Percentiles rank a stretch among this genome's conserved stretches.
These are phyloP conservation scores for Pseudocercospora crystallina DNA, from an alignment of 2,329 filamentous ascomycete species.

Conservation along the genomic window DNA sequence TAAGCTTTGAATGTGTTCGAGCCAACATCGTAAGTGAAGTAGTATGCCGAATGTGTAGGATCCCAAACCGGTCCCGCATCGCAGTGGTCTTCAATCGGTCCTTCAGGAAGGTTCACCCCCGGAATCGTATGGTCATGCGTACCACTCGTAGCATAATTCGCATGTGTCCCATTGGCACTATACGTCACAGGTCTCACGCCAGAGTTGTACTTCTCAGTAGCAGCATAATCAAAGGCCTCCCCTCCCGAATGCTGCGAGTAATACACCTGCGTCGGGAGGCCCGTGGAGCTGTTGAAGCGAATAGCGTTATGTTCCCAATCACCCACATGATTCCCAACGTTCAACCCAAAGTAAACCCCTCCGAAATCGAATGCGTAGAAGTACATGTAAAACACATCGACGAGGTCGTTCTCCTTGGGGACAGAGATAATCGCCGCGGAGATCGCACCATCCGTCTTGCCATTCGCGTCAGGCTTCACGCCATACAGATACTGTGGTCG, in stretches of 20 bases:
- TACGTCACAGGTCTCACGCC: conserved; percentile 56
- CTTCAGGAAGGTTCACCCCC: conserved; percentile 56
- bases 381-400: conserved; percentile 65
- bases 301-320: conserved; percentile 66
- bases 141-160: conserved; percentile 61
- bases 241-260: conserved; percentile 64
- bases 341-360: conserved; percentile 37
- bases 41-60: conserved; percentile 56
- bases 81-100: conserved; percentile 56
- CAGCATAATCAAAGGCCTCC: conserved; percentile 61
- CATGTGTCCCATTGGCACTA: conserved; percentile 62
- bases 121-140: conserved; percentile 65
- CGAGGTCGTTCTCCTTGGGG: conserved; percentile 53
- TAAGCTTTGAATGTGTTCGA: conserved; percentile 49
- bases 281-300: conserved; percentile 54
- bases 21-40: conserved; percentile 52
- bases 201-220: conserved; percentile 49
- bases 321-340: conserved; percentile 59
- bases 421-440: conserved; percentile 58
- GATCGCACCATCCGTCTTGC: conserved; percentile 52
- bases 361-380: conserved; percentile 58
- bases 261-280: conserved; percentile 58
- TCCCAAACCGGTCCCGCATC: conserved; percentile 61
- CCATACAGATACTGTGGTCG: conserved; percentile 51
- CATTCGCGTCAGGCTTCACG: conserved; percentile 51